phyloP scores from a whole-genome alignment of 805 yeast species.

The Kodamaea nitidulidarum region DNA sequence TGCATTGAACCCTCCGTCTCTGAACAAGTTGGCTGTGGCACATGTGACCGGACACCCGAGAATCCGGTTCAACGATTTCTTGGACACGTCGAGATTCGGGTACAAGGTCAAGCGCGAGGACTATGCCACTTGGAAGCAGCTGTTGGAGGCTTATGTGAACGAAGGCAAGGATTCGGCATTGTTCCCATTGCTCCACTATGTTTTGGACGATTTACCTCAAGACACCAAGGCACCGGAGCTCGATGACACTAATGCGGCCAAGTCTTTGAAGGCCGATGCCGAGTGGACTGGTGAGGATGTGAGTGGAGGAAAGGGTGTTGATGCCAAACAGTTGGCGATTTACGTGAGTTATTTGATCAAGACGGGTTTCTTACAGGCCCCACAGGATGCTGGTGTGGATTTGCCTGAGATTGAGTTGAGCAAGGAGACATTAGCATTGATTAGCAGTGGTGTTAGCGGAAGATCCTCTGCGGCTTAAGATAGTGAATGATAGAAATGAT shows the following conservation, averaged over 20 bases:
- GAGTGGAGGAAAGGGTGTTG: constrained; percentile 74
- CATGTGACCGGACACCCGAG: constrained; percentile 99
- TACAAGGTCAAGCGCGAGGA: constrained; percentile 59
- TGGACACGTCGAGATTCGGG: constrained; percentile 67
- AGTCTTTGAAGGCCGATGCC: constrained; percentile 59
- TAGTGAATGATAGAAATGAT: too few relatives aligned
- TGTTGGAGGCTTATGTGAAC: constrained; percentile 73
- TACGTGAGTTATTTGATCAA: constrained; percentile 77
- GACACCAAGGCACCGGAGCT: constrained; percentile 93
- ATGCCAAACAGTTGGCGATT: constrained; percentile 57
- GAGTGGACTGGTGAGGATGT: constrained; percentile 62
- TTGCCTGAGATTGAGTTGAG: constrained; percentile 59
- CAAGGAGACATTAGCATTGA: constrained; percentile 51
- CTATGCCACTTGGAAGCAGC: constrained; percentile 75
- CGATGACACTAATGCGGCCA: constrained; percentile 79
- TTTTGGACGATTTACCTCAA: constrained; percentile 84
- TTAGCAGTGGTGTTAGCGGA: constrained; percentile 67
- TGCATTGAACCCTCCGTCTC: constrained; percentile 68
- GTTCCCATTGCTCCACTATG: constrained; percentile 91
- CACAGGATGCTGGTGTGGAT: constrained; percentile 38
- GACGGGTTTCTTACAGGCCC: constrained; percentile 74
- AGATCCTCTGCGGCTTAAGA: constrained; percentile 61
- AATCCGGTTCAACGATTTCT: constrained; percentile 69
- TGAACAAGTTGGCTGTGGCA: constrained; percentile 60
- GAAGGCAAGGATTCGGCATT: constrained; percentile 75